Evolutionary conservation across 2,329 filamentous ascomycete species (phyloP).

Genomic region (Xylariales sp.): DNA sequence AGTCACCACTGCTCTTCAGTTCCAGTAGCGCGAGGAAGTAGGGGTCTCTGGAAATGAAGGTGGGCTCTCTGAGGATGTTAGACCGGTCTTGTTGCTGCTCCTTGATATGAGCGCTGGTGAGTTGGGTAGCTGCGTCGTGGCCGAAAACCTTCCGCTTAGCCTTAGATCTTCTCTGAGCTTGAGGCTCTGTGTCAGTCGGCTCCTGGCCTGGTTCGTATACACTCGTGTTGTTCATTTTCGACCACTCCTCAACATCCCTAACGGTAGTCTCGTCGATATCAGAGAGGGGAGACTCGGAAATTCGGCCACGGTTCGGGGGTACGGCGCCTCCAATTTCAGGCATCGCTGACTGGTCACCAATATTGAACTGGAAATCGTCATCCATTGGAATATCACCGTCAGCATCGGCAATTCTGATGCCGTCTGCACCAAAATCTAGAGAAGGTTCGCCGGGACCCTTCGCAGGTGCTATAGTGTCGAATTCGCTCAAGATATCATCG

Average conservation of each 20-base stretch:
- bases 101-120: constrained; percentile 74
- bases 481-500: constrained; percentile 64
- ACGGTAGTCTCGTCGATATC: constrained; percentile 63
- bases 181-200: constrained; percentile 55
- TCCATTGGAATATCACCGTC: constrained; percentile 61
- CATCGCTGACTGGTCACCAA: constrained; percentile 55
- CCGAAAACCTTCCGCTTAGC: constrained; percentile 79
- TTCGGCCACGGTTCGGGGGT: constrained; percentile 51
- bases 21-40: constrained; percentile 83
- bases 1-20: constrained; percentile 86
- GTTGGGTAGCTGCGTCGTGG: constrained; percentile 75
- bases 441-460: constrained; percentile 54
- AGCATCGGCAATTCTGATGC: constrained; percentile 57
- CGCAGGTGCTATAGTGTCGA: constrained; percentile 52
- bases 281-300: constrained; percentile 66
- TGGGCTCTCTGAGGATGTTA: constrained; percentile 77
- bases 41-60: constrained; percentile 83
- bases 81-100: constrained; percentile 81
- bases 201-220: constrained; percentile 60
- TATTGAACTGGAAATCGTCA: constrained; percentile 61
- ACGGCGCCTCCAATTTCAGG: constrained; percentile 42
- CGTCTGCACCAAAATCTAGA: constrained; percentile 49
- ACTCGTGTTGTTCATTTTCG: constrained; percentile 48
- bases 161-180: constrained; percentile 66
- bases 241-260: constrained; percentile 56